A percentile compares a stretch with the other conserved stretches of the same genome.
These are phyloP conservation scores for Rutidosis leptorrhynchoides DNA, from an alignment of 129 eudicot species.

Conservation along the genomic window DNA sequence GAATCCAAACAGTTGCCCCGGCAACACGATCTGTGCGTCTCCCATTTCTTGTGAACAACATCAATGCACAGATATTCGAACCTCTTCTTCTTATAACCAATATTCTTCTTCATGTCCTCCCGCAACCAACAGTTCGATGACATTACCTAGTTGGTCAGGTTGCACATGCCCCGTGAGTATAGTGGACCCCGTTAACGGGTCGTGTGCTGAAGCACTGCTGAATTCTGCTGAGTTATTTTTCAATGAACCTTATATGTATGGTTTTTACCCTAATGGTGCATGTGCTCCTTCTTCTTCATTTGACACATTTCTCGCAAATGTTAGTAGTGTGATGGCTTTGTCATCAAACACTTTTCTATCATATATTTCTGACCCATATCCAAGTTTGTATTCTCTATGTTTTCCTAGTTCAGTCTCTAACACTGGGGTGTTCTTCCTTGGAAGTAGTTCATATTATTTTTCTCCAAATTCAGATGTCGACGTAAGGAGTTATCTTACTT, in stretches of 20 bases:
- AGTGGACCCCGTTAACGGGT: not conserved
- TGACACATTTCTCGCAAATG: slow-evolving; percentile 3
- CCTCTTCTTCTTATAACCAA: not conserved
- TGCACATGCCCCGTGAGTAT: not conserved
- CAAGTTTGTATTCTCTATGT: slow-evolving; percentile 17
- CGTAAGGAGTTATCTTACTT: not conserved
- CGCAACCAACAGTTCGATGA: not conserved
- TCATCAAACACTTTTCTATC: slow-evolving; percentile 17
- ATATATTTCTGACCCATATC: not conserved
- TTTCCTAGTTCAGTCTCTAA: slow-evolving; percentile 8
- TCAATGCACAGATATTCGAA: slow-evolving; percentile 33
- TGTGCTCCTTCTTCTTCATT: slow-evolving; percentile 19
- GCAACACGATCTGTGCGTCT: not conserved
- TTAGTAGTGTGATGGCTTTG: slow-evolving; percentile 23
- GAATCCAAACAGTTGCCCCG: not conserved
- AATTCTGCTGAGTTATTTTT: not conserved
- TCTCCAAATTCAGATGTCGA: not conserved
- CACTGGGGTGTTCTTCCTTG: slow-evolving; percentile 17
- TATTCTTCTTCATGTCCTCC: slow-evolving; percentile 26
- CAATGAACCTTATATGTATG: not conserved
- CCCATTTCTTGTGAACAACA: slow-evolving; percentile 32
- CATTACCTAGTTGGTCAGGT: not conserved
- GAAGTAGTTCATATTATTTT: not conserved
- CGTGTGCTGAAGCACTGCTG: slow-evolving; percentile 5
- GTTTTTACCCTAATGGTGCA: not conserved